Evolutionary conservation across 1,284 basidiomycete species (phyloP), one percentile per base, ranked within the genome.

Genomic region (Sporisorium iseilematis-ciliati): DNA sequence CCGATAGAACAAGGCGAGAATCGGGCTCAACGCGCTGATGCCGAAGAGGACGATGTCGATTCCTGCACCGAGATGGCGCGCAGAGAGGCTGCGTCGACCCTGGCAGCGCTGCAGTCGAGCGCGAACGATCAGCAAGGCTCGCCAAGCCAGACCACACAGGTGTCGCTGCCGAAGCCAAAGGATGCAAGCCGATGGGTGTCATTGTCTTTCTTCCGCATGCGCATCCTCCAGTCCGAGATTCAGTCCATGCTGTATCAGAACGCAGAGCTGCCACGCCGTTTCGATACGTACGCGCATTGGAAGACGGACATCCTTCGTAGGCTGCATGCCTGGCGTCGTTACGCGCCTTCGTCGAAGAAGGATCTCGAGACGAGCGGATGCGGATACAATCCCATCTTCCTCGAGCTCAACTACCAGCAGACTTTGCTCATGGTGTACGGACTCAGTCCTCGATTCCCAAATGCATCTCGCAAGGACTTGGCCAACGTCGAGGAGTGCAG

Each of bases 341-440:
- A 69, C n/a, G 74, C 74, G 12, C 74, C 74, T n/a, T 68, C 69
- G 1, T 72, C 69, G 4, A 76, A 73, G 52, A 41, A 33, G 16
- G 69, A 73, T 42, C 69, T 76, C 25, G 74, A 72, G 53, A 29
- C 58, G 8, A 62, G 45, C 46, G 74, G 65, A 25, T 76, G 74
- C 59, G 65, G 74, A 8, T 76, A 76, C 57, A 76, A 76, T 29
- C 74, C 74, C 33, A 76, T 76, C 58, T 76, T 76, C 31, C 69
- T 76, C 49, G 74, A 76, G 61, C 74, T 76, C 58, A 76, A 76
- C 65, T 76, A 68, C 38, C 74, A 72, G 49, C 74, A 76, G 52
- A 76, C 74, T n/a, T 53, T 76, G 21, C 65, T 76, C n/a, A 72
- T 76, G 69, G 58, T 73, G 18, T 76, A 72, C 50, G 68, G 69